phyloP scores from a whole-genome alignment of 495 filamentous ascomycete species.

The Hyaloscypha bicolor region DNA sequence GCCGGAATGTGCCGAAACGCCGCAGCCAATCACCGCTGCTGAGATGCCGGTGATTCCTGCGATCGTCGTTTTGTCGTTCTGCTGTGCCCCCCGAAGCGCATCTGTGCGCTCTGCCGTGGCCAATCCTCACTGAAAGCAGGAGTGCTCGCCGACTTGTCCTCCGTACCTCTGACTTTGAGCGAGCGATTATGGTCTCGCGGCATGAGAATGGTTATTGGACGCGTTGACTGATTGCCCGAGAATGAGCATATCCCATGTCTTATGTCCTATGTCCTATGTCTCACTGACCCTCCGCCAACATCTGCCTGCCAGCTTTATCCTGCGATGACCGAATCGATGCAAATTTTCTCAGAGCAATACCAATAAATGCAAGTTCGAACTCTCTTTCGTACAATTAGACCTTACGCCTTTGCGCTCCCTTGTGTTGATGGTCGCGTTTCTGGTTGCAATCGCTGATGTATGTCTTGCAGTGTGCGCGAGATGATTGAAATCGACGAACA shows the following conservation, averaged over 20 bases:
- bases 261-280: not conserved
- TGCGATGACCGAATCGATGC: slow-evolving; percentile 16
- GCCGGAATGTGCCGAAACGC: not conserved
- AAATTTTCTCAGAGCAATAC: not conserved
- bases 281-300: not conserved
- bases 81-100: not conserved
- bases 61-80: not conserved
- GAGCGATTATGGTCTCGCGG: slow-evolving; percentile 7
- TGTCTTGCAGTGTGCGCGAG: slow-evolving; percentile 17
- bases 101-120: no score
- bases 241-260: no score
- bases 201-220: not conserved
- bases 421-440: not conserved
- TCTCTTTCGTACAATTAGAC: not conserved
- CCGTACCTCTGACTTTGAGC: slow-evolving; percentile 1
- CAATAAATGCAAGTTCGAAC: slow-evolving; percentile 10
- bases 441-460: slow-evolving; percentile 14
- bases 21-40: not conserved
- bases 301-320: slow-evolving; percentile 3
- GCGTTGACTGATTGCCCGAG: not conserved
- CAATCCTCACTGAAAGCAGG: not conserved
- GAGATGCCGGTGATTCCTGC: not conserved
- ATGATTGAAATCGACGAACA: slow-evolving; percentile 53
- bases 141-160: not conserved
- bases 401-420: not conserved